A percentile compares a stretch with the other conserved stretches of the same genome.
Conservation (phyloP, 1,139 yeast genomes). For the Pichia norvegensis region DNA sequence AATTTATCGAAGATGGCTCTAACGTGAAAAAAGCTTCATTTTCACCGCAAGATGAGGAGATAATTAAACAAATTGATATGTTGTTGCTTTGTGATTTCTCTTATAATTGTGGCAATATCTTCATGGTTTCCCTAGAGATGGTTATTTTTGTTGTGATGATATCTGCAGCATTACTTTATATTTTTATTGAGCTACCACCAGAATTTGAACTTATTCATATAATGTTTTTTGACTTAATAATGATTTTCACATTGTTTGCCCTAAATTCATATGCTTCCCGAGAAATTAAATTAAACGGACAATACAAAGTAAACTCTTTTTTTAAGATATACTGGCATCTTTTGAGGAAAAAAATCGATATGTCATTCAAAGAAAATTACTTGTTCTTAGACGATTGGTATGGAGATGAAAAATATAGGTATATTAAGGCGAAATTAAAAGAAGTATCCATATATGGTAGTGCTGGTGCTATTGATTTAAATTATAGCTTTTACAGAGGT, state of each 20-base stretch:
- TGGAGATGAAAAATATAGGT: constrained; percentile 14
- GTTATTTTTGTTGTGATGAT: neutral
- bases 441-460: constrained; percentile 2
- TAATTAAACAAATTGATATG: constrained; percentile 4
- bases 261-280: constrained; percentile 12
- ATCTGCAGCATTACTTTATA: neutral
- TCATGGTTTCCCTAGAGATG: constrained; percentile 1
- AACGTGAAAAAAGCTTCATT: neutral
- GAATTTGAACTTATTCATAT: constrained; percentile 10
- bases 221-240: constrained; percentile 8
- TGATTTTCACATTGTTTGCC: constrained; percentile 7
- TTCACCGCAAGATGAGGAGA: constrained; percentile 3
- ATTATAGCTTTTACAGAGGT: neutral
- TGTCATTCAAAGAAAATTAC: constrained; percentile 5
- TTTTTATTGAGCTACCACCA: constrained; percentile 1
- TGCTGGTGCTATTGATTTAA: neutral
- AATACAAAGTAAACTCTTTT: constrained; percentile 4
- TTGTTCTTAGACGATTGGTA: constrained; percentile 17
- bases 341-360: constrained; percentile 1
- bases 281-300: constrained; percentile 12
- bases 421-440: constrained; percentile 5
- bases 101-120: constrained; percentile 2
- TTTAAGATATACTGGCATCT: constrained; percentile 11
- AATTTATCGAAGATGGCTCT: constrained; percentile 4
- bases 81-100: constrained; percentile 3